These are phyloP conservation scores for Mycena olivaceomarginata DNA, from an alignment of 768 basidiomycete genomes.

Conservation along the genomic window DNA sequence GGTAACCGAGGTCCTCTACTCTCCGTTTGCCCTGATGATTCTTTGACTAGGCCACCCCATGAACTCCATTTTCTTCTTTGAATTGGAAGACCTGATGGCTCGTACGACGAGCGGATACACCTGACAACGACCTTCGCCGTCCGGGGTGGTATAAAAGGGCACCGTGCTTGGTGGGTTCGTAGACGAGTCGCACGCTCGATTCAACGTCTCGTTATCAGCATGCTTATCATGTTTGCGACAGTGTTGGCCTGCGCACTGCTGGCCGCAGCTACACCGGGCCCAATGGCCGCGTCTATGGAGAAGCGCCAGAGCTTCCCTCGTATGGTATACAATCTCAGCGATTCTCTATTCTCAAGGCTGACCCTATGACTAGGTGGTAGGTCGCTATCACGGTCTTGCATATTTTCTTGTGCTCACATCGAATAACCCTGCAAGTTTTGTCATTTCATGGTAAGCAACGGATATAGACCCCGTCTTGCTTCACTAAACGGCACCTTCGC, in stretches of 20 bases:
- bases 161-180: neutral
- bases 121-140: neutral
- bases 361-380: slow-evolving; percentile 26
- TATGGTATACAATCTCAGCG: slow-evolving; percentile 2
- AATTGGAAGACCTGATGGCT: neutral
- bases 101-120: neutral
- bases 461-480: neutral
- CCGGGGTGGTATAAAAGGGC: slow-evolving; percentile 5
- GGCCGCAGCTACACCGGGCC: slow-evolving; percentile 17
- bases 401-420: neutral
- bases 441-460: slow-evolving; percentile 31
- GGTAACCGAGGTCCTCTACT: too few species aligned
- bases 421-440: slow-evolving; percentile 18
- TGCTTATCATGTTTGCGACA: slow-evolving; percentile 18
- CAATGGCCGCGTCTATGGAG: slow-evolving; percentile 18
- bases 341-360: neutral
- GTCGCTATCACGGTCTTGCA: neutral
- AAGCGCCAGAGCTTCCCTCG: slow-evolving; percentile 25
- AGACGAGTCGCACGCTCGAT: neutral
- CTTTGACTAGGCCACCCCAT: neutral
- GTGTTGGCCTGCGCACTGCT: slow-evolving; percentile 23
- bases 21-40: too few species aligned
- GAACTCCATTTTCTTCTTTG: slow-evolving; percentile 1
- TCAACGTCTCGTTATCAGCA: neutral
- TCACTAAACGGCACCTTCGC: neutral